A percentile compares a stretch with the other conserved stretches of the same genome.
phyloP scores from a whole-genome alignment of 2,329 filamentous ascomycete genomes.

The Aquanectria penicillioides region DNA sequence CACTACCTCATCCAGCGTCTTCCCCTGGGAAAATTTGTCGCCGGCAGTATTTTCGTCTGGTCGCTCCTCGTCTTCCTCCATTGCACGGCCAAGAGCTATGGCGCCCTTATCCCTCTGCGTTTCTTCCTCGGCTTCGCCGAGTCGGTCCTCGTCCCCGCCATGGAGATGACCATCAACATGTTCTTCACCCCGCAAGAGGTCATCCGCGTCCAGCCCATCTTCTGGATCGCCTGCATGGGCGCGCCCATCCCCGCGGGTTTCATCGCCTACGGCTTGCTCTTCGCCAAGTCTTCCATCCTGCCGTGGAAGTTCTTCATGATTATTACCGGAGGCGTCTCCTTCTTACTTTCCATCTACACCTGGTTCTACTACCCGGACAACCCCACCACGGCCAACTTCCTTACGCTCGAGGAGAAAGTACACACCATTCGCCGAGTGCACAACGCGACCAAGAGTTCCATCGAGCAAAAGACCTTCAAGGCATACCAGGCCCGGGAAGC shows the following conservation, averaged over 20 bases:
- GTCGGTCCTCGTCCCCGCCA: slow-evolving; percentile 19
- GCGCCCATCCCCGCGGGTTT: slow-evolving; percentile 29
- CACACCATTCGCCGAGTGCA: slow-evolving; percentile 46
- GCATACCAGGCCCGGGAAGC: slow-evolving; percentile 44
- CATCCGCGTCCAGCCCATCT: slow-evolving; percentile 23
- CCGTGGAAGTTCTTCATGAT: slow-evolving; percentile 34
- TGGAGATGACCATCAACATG: slow-evolving; percentile 28
- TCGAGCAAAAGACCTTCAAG: slow-evolving; percentile 49
- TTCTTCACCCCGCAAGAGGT: slow-evolving; percentile 28
- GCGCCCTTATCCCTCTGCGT: slow-evolving; percentile 20
- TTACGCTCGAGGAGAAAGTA: slow-evolving; percentile 37
- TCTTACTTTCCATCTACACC: slow-evolving; percentile 20
- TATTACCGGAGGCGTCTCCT: slow-evolving; percentile 25
- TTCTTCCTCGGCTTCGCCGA: slow-evolving; percentile 26
- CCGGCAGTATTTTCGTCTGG: slow-evolving; percentile 21
- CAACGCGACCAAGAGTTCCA: slow-evolving; percentile 42
- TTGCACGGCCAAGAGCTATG: slow-evolving; percentile 22
- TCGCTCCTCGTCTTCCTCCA: slow-evolving; percentile 19
- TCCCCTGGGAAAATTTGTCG: slow-evolving; percentile 18
- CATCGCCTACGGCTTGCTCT: slow-evolving; percentile 28
- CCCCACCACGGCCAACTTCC: slow-evolving; percentile 32
- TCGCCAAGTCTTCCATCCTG: slow-evolving; percentile 14
- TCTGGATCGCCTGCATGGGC: slow-evolving; percentile 28
- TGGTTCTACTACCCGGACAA: slow-evolving; percentile 30
- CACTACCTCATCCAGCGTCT: slow-evolving; percentile 23